phyloP scores from a whole-genome alignment of 2,329 filamentous ascomycete genomes.

The Fusarium sororula region DNA sequence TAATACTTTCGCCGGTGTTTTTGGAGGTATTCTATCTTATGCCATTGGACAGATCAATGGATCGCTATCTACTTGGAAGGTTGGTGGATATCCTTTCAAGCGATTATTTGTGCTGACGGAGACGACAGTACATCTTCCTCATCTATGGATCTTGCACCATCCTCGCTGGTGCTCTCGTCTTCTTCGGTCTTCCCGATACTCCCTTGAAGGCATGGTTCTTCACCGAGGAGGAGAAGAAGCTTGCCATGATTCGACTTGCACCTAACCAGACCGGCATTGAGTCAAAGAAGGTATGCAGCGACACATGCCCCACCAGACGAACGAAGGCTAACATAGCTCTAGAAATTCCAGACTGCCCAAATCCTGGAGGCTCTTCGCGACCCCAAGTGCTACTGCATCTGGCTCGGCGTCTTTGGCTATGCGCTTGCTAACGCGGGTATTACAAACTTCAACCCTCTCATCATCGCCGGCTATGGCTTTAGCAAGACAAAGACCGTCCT shows the following conservation, averaged over 20 bases:
- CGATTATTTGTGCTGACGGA: too few relatives aligned
- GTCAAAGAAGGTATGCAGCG: neutral
- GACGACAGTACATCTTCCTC: slow-evolving; percentile 29
- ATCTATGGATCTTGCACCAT: slow-evolving; percentile 36
- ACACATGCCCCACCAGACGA: too few relatives aligned
- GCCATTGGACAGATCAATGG: slow-evolving; percentile 45
- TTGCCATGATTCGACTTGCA: neutral
- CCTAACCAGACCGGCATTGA: neutral
- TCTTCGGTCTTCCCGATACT: slow-evolving; percentile 1
- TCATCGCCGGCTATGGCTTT: slow-evolving; percentile 64
- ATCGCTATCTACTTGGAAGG: slow-evolving; percentile 32
- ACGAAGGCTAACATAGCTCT: too few relatives aligned
- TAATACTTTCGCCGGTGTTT: slow-evolving; percentile 45
- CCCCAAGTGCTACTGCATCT: slow-evolving; percentile 40
- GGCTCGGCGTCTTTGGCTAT: slow-evolving; percentile 59
- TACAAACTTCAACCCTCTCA: slow-evolving; percentile 68
- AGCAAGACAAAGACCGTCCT: slow-evolving; percentile 41
- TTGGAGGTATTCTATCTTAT: slow-evolving; percentile 46
- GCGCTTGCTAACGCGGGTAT: slow-evolving; percentile 75
- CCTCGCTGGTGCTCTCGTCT: neutral
- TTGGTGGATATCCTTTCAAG: too few relatives aligned
- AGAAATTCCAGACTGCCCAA: slow-evolving; percentile 28
- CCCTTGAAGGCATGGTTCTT: slow-evolving; percentile 17
- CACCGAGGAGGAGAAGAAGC: neutral
- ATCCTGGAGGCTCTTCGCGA: slow-evolving; percentile 34